Percentiles rank a stretch among this genome's conserved stretches.
Conservation (phyloP, 345 rosid genomes). For the Tarenaya hassleriana region DNA sequence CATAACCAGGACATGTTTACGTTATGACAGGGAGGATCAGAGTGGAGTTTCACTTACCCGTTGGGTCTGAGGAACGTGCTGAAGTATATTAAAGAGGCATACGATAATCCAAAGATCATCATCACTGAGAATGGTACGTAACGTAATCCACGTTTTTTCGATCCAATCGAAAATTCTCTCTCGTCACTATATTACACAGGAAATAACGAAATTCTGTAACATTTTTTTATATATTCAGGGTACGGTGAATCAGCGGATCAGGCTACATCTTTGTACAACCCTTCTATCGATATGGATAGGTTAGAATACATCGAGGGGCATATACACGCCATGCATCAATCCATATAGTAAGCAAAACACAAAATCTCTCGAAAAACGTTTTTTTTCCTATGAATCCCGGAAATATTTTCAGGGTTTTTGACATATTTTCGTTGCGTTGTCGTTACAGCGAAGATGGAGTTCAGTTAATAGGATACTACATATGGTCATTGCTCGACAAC, state of each 20-base stretch:
- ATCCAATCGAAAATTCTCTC: not conserved
- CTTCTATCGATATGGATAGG: conserved; percentile 29
- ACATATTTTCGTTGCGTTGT: not conserved
- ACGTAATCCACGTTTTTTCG: too few relatives aligned
- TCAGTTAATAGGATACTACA: conserved; percentile 46
- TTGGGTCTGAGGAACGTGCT: conserved; percentile 29
- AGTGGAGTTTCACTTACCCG: conserved; percentile 34
- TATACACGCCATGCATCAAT: conserved; percentile 30
- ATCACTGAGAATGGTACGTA: conserved; percentile 31
- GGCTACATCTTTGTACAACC: conserved; percentile 22
- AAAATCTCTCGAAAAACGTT: not conserved
- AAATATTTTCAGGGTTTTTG: too few relatives aligned
- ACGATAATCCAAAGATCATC: conserved; percentile 24
- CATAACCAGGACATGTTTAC: too few relatives aligned
- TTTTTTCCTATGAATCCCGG: not conserved
- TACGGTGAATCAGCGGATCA: conserved; percentile 31
- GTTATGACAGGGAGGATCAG: conserved; percentile 26
- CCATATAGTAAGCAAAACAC: conserved; percentile 23
- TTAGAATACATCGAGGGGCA: conserved; percentile 31
- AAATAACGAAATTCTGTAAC: not conserved
- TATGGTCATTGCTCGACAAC: conserved; percentile 57
- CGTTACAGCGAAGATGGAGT: conserved; percentile 39
- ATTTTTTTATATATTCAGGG: conserved; percentile 15
- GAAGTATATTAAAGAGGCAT: conserved; percentile 25
- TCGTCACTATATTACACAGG: not conserved